Base-by-base conservation (phyloP, 768 basidiomycete species). In the Psilocybe sp. region DNA sequence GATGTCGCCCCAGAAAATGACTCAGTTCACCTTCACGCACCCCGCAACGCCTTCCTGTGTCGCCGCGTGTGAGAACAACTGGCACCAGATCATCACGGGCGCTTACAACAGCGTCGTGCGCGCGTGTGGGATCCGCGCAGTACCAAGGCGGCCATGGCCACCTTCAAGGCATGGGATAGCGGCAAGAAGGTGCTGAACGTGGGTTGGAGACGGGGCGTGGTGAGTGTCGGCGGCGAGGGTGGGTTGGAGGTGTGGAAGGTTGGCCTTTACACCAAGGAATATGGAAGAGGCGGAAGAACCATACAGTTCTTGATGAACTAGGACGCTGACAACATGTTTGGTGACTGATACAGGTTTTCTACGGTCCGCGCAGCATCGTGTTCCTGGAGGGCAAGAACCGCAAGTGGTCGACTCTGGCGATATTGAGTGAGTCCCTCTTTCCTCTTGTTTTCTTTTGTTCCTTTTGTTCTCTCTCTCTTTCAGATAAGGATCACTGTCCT, bases 301-400 rank as follows among this genome's bases (percentile, higher is more conserved):
- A n/a, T n/a, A n/a, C n/a, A n/a, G n/a, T n/a, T n/a, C n/a, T n/a
- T n/a, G n/a, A n/a, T n/a, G n/a, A n/a, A n/a, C n/a, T n/a, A n/a
- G n/a, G n/a, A n/a, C n/a, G n/a, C n/a, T n/a, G n/a, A n/a, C n/a
- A n/a, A n/a, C n/a, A n/a, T n/a, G n/a, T 44, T 54, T 38, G n/a
- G 44, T 43, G n/a, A n/a, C 15, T 42, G 46, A 18, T 54, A 33
- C 53, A 89, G 88, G 88, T 98, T n/a, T 98, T 98, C 66, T 97
- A 98, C 63, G 92, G 94, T 6, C 81, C 87, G 33, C 84, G 94
- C 40, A 93, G 90, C 13, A 80, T 97, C 40, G 96, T 89, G 11
- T 99, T 94, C 79, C 87, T 82, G 12, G 94, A 94, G 69, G 87
- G 93, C 0, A 94, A 98, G 71, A 99, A 99, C 73, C 81, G 96